Percentiles rank a stretch among this genome's conserved stretches.
Conservation (phyloP, 2,329 filamentous ascomycete genomes). For the Cytospora schulzeri region DNA sequence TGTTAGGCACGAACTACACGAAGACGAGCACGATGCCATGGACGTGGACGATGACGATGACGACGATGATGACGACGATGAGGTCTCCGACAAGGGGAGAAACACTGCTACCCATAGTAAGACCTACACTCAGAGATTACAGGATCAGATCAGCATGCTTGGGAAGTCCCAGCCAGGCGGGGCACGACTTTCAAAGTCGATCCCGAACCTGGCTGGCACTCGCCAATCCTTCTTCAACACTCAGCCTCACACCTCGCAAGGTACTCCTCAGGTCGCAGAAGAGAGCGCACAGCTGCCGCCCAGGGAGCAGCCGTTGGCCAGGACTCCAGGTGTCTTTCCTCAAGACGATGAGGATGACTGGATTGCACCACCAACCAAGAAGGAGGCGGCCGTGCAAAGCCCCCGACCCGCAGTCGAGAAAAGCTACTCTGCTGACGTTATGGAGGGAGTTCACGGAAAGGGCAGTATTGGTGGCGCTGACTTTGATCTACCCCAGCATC, state of each 20-base stretch:
- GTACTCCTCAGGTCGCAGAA: slow-evolving; percentile 32
- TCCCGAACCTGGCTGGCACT: slow-evolving; percentile 41
- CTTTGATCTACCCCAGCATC: slow-evolving; percentile 47
- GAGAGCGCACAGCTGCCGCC: slow-evolving; percentile 38
- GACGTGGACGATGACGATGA: slow-evolving; percentile 48
- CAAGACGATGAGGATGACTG: slow-evolving; percentile 64
- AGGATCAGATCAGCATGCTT: slow-evolving; percentile 84
- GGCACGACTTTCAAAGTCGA: slow-evolving; percentile 51
- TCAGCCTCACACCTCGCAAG: slow-evolving; percentile 36
- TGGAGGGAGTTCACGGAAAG: slow-evolving; percentile 58
- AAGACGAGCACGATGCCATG: slow-evolving; percentile 55
- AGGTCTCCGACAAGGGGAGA: slow-evolving; percentile 47
- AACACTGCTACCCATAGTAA: slow-evolving; percentile 70
- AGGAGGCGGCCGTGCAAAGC: slow-evolving; percentile 42
- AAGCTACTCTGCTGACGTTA: slow-evolving; percentile 62
- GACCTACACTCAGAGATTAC: slow-evolving; percentile 88
- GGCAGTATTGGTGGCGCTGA: slow-evolving; percentile 51
- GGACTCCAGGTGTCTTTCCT: slow-evolving; percentile 63
- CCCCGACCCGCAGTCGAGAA: slow-evolving; percentile 59
- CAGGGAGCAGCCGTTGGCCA: slow-evolving; percentile 35
- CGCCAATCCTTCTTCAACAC: slow-evolving; percentile 36
- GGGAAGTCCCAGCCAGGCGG: slow-evolving; percentile 58
- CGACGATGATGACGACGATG: slow-evolving; percentile 47
- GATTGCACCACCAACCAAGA: slow-evolving; percentile 56
- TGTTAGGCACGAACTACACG: slow-evolving; percentile 46